Evolutionary conservation across 2,329 filamentous ascomycete genomes (phyloP).

Genomic region (Sclerotinia nivalis): DNA sequence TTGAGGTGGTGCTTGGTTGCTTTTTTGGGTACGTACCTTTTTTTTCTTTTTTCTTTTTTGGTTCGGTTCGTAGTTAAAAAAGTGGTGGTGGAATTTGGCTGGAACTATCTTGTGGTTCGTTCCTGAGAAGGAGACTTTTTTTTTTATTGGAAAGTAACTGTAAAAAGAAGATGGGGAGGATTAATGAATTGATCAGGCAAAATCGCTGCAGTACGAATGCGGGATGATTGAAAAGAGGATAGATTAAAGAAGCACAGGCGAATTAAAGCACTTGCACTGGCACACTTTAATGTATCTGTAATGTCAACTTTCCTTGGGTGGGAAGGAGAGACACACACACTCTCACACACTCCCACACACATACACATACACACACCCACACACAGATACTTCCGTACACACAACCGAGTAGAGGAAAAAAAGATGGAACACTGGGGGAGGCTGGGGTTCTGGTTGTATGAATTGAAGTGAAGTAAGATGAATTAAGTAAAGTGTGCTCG

Average conservation of each 20-base stretch:
- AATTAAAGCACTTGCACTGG: conserved; percentile 22
- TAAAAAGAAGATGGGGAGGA: conserved; percentile 34
- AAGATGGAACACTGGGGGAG: conserved; percentile 17
- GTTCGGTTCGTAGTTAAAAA: not conserved
- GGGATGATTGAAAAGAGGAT: conserved; percentile 41
- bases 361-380: not conserved
- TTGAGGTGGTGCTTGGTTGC: not conserved
- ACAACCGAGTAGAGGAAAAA: conserved; percentile 16
- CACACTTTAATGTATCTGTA: not conserved
- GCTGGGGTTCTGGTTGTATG: conserved; percentile 18
- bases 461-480: not conserved
- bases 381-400: conserved; percentile 10
- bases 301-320: not conserved
- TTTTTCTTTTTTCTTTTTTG: not conserved
- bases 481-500: not conserved
- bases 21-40: conserved; percentile 12
- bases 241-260: conserved; percentile 37
- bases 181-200: conserved; percentile 42
- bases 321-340: not conserved
- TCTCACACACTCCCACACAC: not conserved
- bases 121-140: conserved; percentile 26
- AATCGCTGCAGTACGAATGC: conserved; percentile 36
- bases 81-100: not conserved
- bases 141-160: conserved; percentile 26
- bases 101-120: conserved; percentile 24